Base-by-base conservation (phyloP, 768 basidiomycete genomes). In the Trametes sanguinea region DNA sequence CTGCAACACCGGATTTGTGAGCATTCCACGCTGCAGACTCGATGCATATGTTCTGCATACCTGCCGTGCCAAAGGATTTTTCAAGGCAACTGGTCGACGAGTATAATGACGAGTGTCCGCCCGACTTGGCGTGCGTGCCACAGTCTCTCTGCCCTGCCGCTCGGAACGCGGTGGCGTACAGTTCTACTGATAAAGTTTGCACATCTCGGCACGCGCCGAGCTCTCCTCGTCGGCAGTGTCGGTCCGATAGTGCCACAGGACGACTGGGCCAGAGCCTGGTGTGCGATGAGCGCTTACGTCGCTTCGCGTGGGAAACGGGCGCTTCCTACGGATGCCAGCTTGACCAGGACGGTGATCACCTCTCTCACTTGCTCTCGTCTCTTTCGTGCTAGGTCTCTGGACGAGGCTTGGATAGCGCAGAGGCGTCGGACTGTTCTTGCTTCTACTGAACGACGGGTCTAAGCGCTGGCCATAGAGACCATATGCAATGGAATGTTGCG, bases 41-140 rank as follows among this genome's bases (percentile, higher is more conserved):
- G 45, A 8, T 13, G 8, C 14, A 22, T 13, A 7, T 3, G 6
- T 16, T 29, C n/a, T 8, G 77, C 81, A 44, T 73, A 88, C 90
- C 89, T 80, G 76, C 77, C 72, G 90, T 91, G 90, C 81, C 91
- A 93, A 92, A 80, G 92, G 92, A 92, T 93, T 83, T 93, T 94
- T 94, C 87, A 94, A 94, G 92, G 90, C 90, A 80, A 74, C 76
- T 74, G 75, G 71, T 73, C 68, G 65, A 58, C 37, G 54, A 47
- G 48, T 61, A 59, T 56, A 33, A 52, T 63, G 57, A 54, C 46
- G 35, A 42, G 37, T 13, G 44, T 22, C 32, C 13, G 35, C 22
- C 30, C 58, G 56, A 46, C 44, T 39, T 44, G 33, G 61, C 58
- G 51, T 39, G 57, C 30, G 51, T 39, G 57, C 30, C 37, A 46